Percentiles rank a stretch among this genome's conserved stretches.
These are phyloP conservation scores for Kalaharituber pfeilii DNA, from an alignment of 2,329 filamentous ascomycete genomes.

Conservation along the genomic window DNA sequence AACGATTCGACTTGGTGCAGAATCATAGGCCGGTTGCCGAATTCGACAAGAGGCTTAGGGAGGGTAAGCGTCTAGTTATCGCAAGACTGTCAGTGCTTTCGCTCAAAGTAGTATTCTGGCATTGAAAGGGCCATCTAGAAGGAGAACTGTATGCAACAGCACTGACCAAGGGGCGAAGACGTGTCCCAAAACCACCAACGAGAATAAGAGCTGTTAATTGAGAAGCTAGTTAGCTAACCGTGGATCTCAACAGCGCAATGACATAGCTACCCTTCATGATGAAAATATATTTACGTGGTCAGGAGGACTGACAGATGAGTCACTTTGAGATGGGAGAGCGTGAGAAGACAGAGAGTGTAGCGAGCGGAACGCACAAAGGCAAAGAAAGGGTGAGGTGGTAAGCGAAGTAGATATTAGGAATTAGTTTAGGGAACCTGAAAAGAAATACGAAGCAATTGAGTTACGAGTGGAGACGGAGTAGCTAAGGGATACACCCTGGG, in stretches of 20 bases:
- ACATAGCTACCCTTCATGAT: conserved; percentile 34
- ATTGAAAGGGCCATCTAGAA: conserved; percentile 6
- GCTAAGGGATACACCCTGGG: too few species aligned
- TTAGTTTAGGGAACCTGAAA: too few species aligned
- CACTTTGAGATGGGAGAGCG: not conserved
- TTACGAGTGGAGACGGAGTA: too few species aligned
- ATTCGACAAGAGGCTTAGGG: conserved; percentile 94
- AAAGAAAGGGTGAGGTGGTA: too few species aligned
- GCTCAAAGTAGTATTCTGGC: conserved; percentile 1
- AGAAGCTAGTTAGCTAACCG: conserved; percentile 8
- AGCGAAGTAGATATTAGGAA: too few species aligned
- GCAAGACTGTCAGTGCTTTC: conserved; percentile 6
- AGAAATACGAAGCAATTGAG: too few species aligned
- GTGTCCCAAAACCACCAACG: conserved; percentile 96
- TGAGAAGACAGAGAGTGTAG: not conserved
- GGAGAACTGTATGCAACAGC: conserved; percentile 3
- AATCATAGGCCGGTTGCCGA: conserved; percentile 98
- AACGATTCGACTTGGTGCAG: conserved; percentile 93
- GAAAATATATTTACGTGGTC: not conserved
- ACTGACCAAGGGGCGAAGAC: conserved; percentile 83
- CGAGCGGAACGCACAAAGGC: not conserved
- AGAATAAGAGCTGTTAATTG: conserved; percentile 68
- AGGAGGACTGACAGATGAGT: not conserved
- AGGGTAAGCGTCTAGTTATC: conserved; percentile 68
- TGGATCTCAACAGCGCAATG: too few species aligned